Evolutionary conservation across 139 green algal species (phyloP), one percentile per base, ranked within the genome.

Genomic region (Coelastrella sp.): DNA sequence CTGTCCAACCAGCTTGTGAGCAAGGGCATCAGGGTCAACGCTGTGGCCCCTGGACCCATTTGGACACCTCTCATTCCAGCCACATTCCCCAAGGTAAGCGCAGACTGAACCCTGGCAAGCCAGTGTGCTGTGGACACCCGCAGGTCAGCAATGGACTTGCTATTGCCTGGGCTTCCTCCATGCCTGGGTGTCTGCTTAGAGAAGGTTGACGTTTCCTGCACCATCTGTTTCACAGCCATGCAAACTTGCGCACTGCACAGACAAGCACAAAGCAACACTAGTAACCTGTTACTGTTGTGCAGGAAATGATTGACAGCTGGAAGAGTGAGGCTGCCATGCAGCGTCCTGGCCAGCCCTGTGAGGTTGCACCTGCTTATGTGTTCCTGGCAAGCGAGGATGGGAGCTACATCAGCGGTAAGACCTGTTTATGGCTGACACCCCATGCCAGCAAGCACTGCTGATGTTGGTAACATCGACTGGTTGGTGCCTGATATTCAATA

Each of bases 1-100:
- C 80, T 91, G 73, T 87, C 89, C 82, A 89, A 89, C 20, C 89
- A 83, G 61, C 59, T 89, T 32, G 82, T 89, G 32, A 81, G 56
- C 76, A 80, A 94, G 90, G 90, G 93, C 87, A 98, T 98, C 79
- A 94, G 96, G 0, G 96, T 98, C 7, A 98, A 98, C 58, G 96
- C 92, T 3, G 96, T 98, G 11, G 96, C 96, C 3, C 92, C 95
- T 0, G 96, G 96, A 3, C 96, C 96, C 66, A 96, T 98, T 66
- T 97, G 94, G 95, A 97, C 95, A 6, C 94, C 95, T 0, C 91
- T 97, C 23, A 96, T 97, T 83, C 80, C 94, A 1, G 85, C 95
- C 14, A 95, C 92, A 22, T 93, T 95, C 60, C 87, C 85, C 1
- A 71, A 88, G 83, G 83, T 80, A 54, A 59, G 83, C 14, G 8